phyloP scores from a whole-genome alignment of 257 asterid genomes.

The Salvia miltiorrhiza region DNA sequence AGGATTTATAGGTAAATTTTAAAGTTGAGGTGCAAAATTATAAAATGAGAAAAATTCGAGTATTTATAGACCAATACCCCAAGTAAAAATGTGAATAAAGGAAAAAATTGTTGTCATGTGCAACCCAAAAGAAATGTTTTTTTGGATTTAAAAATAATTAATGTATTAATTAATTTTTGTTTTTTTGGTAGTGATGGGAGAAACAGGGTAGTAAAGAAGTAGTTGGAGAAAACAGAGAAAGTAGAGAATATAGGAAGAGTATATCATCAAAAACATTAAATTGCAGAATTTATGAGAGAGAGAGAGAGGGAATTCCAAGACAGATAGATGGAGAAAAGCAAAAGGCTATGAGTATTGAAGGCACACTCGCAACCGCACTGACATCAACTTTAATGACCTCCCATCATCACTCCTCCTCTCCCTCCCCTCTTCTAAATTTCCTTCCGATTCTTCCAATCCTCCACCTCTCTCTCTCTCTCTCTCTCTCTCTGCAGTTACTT shows the following conservation, averaged over 20 bases:
- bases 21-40: too few species aligned
- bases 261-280: not conserved
- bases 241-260: not conserved
- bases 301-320: conserved; percentile 13
- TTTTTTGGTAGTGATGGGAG: too few species aligned
- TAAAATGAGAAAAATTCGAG: too few species aligned
- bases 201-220: too few species aligned
- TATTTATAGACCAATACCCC: too few species aligned
- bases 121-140: too few species aligned
- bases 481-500: too few species aligned
- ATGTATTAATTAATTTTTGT: too few species aligned
- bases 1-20: too few species aligned
- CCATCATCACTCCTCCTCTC: conserved; percentile 24
- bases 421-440: not conserved
- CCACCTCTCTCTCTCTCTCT: not conserved
- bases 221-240: not conserved
- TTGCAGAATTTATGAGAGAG: conserved; percentile 18
- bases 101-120: too few species aligned
- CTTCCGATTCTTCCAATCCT: conserved; percentile 24
- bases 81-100: too few species aligned
- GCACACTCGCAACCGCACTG: conserved; percentile 42
- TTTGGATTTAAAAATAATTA: too few species aligned
- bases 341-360: conserved; percentile 30
- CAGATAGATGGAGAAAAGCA: conserved; percentile 26
- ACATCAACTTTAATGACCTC: conserved; percentile 37